phyloP scores from a whole-genome alignment of 495 filamentous ascomycete species.

The Aspergillus cavernicola region DNA sequence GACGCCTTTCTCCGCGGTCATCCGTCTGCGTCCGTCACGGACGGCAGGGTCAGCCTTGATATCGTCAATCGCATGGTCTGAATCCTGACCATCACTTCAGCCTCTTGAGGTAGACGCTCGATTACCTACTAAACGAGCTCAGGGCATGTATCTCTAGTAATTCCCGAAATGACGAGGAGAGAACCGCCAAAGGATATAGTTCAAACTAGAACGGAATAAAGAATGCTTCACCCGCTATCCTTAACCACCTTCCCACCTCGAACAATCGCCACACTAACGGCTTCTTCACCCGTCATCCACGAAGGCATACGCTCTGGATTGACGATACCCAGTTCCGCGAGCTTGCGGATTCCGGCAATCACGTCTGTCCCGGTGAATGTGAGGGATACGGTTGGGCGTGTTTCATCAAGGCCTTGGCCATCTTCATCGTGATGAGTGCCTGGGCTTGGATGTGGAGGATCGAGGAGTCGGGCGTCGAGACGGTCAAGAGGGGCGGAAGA shows the following conservation, averaged over 20 bases:
- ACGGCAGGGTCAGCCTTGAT: no score
- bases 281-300: constrained; percentile 89
- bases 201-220: background rate
- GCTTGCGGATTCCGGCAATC: constrained; percentile 72
- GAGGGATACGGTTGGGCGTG: constrained; percentile 47
- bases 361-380: constrained; percentile 72
- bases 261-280: constrained; percentile 67
- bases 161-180: no score
- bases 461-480: constrained; percentile 33
- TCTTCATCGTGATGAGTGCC: constrained; percentile 9
- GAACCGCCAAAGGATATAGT: no score
- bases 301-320: constrained; percentile 76
- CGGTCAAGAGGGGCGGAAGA: constrained; percentile 28
- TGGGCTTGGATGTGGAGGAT: constrained; percentile 13
- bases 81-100: no score
- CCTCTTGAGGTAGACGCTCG: no score
- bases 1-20: no score
- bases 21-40: no score
- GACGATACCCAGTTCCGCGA: constrained; percentile 70
- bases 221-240: constrained; percentile 16
- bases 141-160: no score
- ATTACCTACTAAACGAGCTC: no score
- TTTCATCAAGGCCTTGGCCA: constrained; percentile 21
- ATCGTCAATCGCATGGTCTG: no score
- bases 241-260: constrained; percentile 46